phyloP scores from a whole-genome alignment of 192 early-diverging fungal genomes.

The Mortierella hygrophila region DNA sequence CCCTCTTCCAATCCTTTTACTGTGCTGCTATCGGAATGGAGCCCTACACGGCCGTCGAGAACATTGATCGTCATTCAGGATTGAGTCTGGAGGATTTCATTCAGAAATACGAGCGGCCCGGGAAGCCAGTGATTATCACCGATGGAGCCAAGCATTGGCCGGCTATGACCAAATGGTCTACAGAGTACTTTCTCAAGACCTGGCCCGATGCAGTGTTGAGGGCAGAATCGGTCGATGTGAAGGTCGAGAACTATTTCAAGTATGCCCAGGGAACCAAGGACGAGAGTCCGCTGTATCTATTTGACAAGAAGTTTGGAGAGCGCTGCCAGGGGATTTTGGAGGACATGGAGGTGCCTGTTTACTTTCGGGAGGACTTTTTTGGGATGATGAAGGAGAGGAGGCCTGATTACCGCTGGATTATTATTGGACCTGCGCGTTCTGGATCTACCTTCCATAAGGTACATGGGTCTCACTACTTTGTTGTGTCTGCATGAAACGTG shows the following conservation, averaged over 20 bases:
- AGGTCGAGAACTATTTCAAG: slow-evolving; percentile 64
- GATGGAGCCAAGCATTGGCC: slow-evolving; percentile 74
- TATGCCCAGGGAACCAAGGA: slow-evolving; percentile 65
- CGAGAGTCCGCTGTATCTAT: slow-evolving; percentile 76
- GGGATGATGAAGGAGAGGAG: slow-evolving; percentile 63
- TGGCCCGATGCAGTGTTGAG: slow-evolving; percentile 63
- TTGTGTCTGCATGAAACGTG: background rate
- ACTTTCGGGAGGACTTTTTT: slow-evolving; percentile 78
- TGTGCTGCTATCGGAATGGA: slow-evolving; percentile 64
- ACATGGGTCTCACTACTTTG: background rate
- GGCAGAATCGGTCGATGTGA: slow-evolving; percentile 75
- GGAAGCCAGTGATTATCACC: slow-evolving; percentile 73
- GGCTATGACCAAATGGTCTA: slow-evolving; percentile 70
- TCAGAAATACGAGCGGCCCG: slow-evolving; percentile 62
- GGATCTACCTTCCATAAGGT: slow-evolving; percentile 78
- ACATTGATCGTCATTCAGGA: slow-evolving; percentile 63
- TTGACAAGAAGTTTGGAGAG: slow-evolving; percentile 73
- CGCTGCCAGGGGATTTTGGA: slow-evolving; percentile 58
- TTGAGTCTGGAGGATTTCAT: slow-evolving; percentile 62
- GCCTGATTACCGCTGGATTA: slow-evolving; percentile 80
- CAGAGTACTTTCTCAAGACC: slow-evolving; percentile 58
- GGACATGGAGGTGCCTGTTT: slow-evolving; percentile 70
- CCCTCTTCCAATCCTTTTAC: slow-evolving; percentile 70
- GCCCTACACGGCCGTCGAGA: slow-evolving; percentile 51
- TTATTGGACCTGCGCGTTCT: slow-evolving; percentile 74